Evolutionary conservation across 2,329 filamentous ascomycete species (phyloP).

Genomic region (Aureobasidium namibiae): DNA sequence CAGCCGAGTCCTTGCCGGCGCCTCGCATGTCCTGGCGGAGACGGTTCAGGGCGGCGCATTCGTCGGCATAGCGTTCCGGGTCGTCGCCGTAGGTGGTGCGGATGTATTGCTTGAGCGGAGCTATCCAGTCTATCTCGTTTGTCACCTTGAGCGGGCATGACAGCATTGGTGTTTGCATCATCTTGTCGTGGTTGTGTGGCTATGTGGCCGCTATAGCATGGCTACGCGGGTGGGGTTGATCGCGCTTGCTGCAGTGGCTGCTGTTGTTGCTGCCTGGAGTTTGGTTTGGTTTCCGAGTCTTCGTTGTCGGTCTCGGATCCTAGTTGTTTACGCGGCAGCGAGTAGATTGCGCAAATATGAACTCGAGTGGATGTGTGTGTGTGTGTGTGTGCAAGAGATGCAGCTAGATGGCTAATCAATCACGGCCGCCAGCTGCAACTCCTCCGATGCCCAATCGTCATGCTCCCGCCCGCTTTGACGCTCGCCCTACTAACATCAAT

Average conservation of each 20-base stretch:
- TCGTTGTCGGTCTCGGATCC: neutral
- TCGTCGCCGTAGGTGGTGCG: constrained; percentile 91
- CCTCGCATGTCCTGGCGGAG: constrained; percentile 97
- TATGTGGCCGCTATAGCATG: constrained; percentile 7
- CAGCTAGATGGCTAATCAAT: neutral
- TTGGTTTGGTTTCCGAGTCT: neutral
- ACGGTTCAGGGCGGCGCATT: constrained; percentile 89
- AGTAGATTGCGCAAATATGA: neutral
- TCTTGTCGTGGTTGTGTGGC: neutral
- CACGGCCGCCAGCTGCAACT: neutral
- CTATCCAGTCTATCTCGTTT: constrained; percentile 97
- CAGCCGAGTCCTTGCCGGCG: constrained; percentile 90
- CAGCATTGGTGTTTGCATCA: constrained; percentile 86
- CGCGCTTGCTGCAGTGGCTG: neutral
- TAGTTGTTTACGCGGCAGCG: neutral
- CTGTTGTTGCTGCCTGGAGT: neutral
- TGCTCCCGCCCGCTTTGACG: constrained; percentile 1
- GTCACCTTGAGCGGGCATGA: constrained; percentile 87
- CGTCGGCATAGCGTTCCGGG: constrained; percentile 88
- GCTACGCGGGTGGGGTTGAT: constrained; percentile 9
- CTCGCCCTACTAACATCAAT: no score
- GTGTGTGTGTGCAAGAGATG: neutral
- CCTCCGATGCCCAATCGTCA: constrained; percentile 4
- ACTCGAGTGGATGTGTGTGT: neutral
- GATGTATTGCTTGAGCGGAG: constrained; percentile 87